Evolutionary conservation across 768 basidiomycete species (phyloP).

Genomic region (Serendipita sp.): DNA sequence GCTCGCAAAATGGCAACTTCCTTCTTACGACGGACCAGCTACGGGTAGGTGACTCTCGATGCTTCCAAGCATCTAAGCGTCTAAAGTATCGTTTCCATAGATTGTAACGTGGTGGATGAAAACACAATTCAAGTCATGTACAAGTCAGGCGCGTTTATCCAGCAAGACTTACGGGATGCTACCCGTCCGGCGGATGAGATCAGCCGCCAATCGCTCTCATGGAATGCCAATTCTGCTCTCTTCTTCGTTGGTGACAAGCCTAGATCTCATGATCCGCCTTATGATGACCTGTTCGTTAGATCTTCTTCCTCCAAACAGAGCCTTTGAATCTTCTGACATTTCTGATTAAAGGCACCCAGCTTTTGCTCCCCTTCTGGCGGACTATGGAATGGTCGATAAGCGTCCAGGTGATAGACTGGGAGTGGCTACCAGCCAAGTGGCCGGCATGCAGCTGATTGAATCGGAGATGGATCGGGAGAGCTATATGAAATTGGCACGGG

Average conservation of each 20-base stretch:
- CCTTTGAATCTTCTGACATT: background rate
- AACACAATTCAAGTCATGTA: conserved; percentile 61
- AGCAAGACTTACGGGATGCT: conserved; percentile 53
- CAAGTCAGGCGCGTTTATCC: conserved; percentile 59
- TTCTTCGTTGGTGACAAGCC: background rate
- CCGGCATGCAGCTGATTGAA: background rate
- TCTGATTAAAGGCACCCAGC: background rate
- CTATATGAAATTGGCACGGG: conserved; percentile 13
- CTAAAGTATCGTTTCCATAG: background rate
- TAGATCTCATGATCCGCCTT: background rate
- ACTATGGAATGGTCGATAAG: conserved; percentile 4
- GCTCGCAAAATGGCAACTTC: conserved; percentile 68
- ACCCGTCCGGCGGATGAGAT: conserved; percentile 51
- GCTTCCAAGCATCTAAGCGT: background rate
- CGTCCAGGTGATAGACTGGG: background rate
- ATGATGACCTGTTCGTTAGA: conserved; percentile 4
- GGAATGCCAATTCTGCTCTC: conserved; percentile 29
- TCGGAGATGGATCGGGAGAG: background rate
- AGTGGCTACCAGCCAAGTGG: background rate
- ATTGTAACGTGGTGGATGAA: background rate
- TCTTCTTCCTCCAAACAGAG: background rate
- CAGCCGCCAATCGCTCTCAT: conserved; percentile 43
- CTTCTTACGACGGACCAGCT: conserved; percentile 50
- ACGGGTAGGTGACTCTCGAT: conserved; percentile 34
- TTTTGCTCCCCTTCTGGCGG: background rate